Base-by-base conservation (phyloP, 2,329 filamentous ascomycete genomes). In the Aureobasidium melanogenum region DNA sequence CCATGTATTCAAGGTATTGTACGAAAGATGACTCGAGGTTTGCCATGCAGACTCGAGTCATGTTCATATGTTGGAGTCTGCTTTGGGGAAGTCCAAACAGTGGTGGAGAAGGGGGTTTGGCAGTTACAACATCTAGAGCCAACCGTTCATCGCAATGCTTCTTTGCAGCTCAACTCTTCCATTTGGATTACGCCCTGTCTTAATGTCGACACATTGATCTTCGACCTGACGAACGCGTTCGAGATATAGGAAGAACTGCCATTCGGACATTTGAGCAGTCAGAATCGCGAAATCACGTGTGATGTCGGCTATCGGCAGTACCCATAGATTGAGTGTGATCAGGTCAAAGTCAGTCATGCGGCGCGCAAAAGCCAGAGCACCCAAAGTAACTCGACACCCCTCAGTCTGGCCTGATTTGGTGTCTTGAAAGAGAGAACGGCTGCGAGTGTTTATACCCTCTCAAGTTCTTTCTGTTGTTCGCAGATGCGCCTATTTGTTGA, bases 341-440 rank as follows among this genome's bases (percentile, higher is more conserved):
- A 54, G 22, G 36, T 19, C 36, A 2, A 19, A 41, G 56, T 50
- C 56, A 41, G 56, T 59, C 56, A 59, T 59, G 56, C 56, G 56
- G 44, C 56, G 43, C 44, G 39, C 48, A 51, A 54, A 54, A 54
- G 34, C 36, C 34, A 54, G 41, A 54, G 28, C 28, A 52, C 32
- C n/a, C 26, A 34, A 19, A 14, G 50, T 52, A 43, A 44, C 38
- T 43, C 52, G 38, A 44, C 26, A 55, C 52, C 52, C 39, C 41
- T 57, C 54, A 36, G 54, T 57, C 54, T 46, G 39, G 54, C 54
- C 41, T 57, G 54, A 41, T 57, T 30, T 38, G 39, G 19, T 47
- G 54, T 57, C 41, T 47, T 50, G 28, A 47, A 28, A 57, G 39
- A 47, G 30, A 38, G 38, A 46, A 36, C 41, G 28, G 19, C 15